Evolutionary conservation across 495 filamentous ascomycete species (phyloP), one percentile per base, ranked within the genome.

Genomic region (Xylaria castorea): DNA sequence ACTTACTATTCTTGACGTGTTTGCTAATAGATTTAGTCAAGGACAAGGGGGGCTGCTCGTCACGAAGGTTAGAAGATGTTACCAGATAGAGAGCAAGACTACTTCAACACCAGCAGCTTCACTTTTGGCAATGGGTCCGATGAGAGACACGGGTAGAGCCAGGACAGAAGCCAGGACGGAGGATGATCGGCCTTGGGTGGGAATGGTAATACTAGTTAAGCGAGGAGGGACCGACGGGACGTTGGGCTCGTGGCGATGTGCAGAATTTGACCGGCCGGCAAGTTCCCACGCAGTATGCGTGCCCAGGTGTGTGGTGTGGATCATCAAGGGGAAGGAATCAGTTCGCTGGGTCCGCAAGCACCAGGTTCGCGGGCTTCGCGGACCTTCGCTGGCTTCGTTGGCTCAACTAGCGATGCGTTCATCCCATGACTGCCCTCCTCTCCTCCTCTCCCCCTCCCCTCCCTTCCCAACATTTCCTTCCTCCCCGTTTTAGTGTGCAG

Each of bases 231-330:
- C 44, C 44, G 55, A n/a, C 30, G 40, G 68, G 34, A 71, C 69
- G 69, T 71, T 71, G 69, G 69, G 69, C 69, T 71, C 69, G 42
- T 65, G 60, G 61, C 36, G 50, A 32, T 38, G 34, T 38, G 20
- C 58, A 34, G 66, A 68, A 71, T 51, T 34, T 51, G 60, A 65
- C 55, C 69, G 69, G 60, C 61, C 69, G 69, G 60, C 27, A 65
- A 22, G 57, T 25, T 71, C 69, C 69, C 69, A 71, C 69, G 69
- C 69, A 61, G 58, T 53, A 71, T 71, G 60, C 32, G 57, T 58
- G 60, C 36, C 69, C 46, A 57, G 61, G 69, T 53, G 14, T 12
- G 38, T 42, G n/a, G 69, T 30, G 60, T 64, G 69, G 60, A 65
- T 71, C 48, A 57, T 5, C 60, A 65, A n/a, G 60, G 60, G 61